Conservation (phyloP, 768 basidiomycete species). For the Mycena albidolilacea region DNA sequence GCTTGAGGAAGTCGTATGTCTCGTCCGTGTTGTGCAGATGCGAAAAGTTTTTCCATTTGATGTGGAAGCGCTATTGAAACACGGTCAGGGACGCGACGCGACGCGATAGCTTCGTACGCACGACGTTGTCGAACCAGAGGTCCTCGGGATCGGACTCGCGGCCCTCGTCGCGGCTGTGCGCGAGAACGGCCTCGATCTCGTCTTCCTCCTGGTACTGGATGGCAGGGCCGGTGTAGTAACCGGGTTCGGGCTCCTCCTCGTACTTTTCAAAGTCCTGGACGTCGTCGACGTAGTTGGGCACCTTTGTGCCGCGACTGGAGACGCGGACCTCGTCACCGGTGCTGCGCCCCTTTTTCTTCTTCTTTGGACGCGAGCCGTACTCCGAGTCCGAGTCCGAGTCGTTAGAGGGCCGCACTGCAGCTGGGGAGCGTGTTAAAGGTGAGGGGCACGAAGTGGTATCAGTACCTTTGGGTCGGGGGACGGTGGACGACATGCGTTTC, state of each 20-base stretch:
- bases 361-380: conserved; percentile 89
- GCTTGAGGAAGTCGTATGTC: conserved; percentile 94
- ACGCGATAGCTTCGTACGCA: conserved; percentile 52
- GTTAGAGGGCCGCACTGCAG: conserved; percentile 66
- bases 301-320: conserved; percentile 80
- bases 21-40: conserved; percentile 99
- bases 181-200: conserved; percentile 93
- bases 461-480: conserved; percentile 73
- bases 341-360: conserved; percentile 78
- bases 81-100: conserved; percentile 28
- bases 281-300: conserved; percentile 90
- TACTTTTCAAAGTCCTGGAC: conserved; percentile 84
- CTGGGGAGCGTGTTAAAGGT: conserved; percentile 48
- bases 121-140: conserved; percentile 90
- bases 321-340: conserved; percentile 84
- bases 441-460: conserved; percentile 25
- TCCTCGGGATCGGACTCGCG: conserved; percentile 83
- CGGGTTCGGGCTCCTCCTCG: conserved; percentile 69
- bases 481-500: conserved; percentile 65
- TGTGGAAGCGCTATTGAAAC: conserved; percentile 87
- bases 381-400: conserved; percentile 89
- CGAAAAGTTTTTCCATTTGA: conserved; percentile 99
- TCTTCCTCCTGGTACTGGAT: conserved; percentile 77
- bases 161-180: conserved; percentile 89
- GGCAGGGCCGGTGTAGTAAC: conserved; percentile 70